A percentile compares a stretch with the other conserved stretches of the same genome.
Conservation (phyloP, 176 grass and related monocot genomes). For the Eragrostis curvula region DNA sequence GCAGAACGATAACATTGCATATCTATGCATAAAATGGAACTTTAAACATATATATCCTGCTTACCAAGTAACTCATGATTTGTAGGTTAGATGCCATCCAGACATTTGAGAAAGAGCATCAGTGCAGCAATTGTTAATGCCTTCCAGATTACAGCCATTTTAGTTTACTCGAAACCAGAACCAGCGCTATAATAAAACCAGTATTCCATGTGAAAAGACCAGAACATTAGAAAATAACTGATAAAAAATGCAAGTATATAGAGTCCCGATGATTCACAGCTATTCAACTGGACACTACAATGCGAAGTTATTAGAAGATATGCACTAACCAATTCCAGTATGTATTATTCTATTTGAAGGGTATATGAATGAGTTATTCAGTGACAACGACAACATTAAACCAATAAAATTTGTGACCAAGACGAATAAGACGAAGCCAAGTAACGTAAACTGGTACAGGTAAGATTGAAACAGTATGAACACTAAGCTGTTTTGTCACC, state of each 20-base stretch:
- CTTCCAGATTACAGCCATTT: background rate
- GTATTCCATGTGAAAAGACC: background rate
- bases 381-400: background rate
- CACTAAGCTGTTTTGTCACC: background rate
- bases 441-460: background rate
- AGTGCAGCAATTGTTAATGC: background rate
- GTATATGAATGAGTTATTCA: background rate
- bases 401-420: background rate
- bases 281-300: background rate
- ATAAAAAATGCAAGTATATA: constrained; percentile 8
- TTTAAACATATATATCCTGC: background rate
- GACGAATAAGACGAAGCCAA: background rate
- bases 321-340: background rate
- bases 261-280: background rate
- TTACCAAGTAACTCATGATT: constrained; percentile 14
- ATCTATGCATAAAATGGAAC: background rate
- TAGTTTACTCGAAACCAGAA: constrained; percentile 17
- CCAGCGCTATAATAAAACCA: background rate
- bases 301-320: background rate
- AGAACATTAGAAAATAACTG: background rate
- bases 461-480: background rate
- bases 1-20: background rate
- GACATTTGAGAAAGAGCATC: background rate
- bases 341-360: background rate
- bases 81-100: constrained; percentile 1